These are phyloP conservation scores for Flammula alnicola DNA, from an alignment of 1,284 basidiomycete species.

Conservation along the genomic window DNA sequence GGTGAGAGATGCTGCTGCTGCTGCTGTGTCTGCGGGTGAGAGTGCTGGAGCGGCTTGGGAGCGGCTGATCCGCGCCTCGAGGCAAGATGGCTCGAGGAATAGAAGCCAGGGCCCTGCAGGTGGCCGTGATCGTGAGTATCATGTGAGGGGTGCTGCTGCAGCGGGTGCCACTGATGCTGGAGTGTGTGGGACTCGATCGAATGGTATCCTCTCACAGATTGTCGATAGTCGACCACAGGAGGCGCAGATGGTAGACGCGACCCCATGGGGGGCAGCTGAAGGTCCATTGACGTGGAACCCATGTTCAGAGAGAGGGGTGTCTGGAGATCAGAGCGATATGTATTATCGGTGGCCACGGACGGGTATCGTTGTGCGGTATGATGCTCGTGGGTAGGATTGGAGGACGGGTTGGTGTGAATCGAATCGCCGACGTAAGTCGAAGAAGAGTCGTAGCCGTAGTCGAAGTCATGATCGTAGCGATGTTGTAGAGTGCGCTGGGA, in stretches of 20 bases:
- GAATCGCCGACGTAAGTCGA: background rate
- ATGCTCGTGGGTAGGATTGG: background rate
- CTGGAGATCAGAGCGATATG: background rate
- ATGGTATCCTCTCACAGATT: background rate
- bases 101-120: background rate
- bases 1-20: background rate
- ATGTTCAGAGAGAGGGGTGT: background rate
- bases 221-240: background rate
- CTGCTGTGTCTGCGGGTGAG: background rate
- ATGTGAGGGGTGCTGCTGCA: background rate
- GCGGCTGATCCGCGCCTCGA: background rate
- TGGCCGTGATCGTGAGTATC: background rate
- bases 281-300: background rate
- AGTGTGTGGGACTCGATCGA: background rate
- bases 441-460: background rate
- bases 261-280: background rate
- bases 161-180: background rate
- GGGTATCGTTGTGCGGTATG: background rate
- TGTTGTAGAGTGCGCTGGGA: slow-evolving; percentile 1
- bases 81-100: background rate
- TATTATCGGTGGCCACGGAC: background rate
- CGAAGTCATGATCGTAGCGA: background rate
- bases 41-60: background rate
- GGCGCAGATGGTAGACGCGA: background rate
- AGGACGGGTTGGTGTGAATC: background rate